A percentile compares a stretch with the other conserved stretches of the same genome.
Evolutionary conservation across 129 eudicot genomes (phyloP).

Genomic region (Pittosporum tobira): DNA sequence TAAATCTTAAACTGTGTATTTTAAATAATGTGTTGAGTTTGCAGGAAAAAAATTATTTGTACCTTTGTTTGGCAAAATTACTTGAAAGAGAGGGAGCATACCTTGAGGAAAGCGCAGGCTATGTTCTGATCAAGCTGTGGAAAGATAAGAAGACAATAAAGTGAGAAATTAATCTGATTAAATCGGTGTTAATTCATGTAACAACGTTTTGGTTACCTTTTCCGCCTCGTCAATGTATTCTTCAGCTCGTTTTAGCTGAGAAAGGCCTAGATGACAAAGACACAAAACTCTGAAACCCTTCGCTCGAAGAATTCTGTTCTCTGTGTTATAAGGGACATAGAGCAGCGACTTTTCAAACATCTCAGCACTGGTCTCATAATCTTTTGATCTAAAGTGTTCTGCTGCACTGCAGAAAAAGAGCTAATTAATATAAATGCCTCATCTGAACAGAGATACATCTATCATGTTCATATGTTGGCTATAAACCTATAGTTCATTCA

Average conservation of each 20-base stretch:
- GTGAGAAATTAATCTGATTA: slow-evolving; percentile 10
- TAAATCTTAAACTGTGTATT: slow-evolving; percentile 70
- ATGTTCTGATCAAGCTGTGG: slow-evolving; percentile 85
- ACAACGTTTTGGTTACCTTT: slow-evolving; percentile 42
- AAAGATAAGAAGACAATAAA: slow-evolving; percentile 24
- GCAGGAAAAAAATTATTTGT: not conserved
- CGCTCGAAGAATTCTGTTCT: slow-evolving; percentile 71
- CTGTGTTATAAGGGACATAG: slow-evolving; percentile 69
- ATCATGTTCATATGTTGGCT: not conserved
- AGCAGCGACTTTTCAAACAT: slow-evolving; percentile 88
- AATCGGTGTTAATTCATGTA: slow-evolving; percentile 1
- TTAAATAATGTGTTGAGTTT: not conserved
- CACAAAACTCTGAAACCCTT: slow-evolving; percentile 87
- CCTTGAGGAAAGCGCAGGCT: slow-evolving; percentile 89
- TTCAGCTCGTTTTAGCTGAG: slow-evolving; percentile 85
- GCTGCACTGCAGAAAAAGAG: slow-evolving; percentile 60
- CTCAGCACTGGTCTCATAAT: slow-evolving; percentile 72
- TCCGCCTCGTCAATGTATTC: slow-evolving; percentile 97
- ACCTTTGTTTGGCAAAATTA: not conserved
- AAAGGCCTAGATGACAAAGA: slow-evolving; percentile 72
- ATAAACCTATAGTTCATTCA: too few relatives aligned
- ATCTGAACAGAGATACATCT: not conserved
- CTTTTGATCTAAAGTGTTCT: slow-evolving; percentile 75
- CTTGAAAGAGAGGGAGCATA: slow-evolving; percentile 20
- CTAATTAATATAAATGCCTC: slow-evolving; percentile 2